Evolutionary conservation across 257 asterid genomes (phyloP).

Genomic region (Knoxia roxburghii): DNA sequence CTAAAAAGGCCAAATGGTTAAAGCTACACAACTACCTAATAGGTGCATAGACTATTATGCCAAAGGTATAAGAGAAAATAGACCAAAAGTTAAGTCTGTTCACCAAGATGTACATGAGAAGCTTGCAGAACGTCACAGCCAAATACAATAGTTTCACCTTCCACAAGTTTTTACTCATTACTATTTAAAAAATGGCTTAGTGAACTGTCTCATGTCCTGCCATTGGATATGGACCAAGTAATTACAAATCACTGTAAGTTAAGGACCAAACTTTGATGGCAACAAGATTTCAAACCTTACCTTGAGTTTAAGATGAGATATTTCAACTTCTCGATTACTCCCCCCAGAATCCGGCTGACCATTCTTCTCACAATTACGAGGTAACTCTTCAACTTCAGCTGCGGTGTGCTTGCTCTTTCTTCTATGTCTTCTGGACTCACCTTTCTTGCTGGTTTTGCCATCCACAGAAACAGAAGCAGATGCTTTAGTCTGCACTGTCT

Average conservation of each 20-base stretch:
- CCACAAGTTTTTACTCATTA: too few relatives aligned
- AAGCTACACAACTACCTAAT: neutral
- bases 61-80: too few relatives aligned
- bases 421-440: conserved; percentile 52
- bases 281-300: conserved; percentile 25
- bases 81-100: neutral
- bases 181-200: too few relatives aligned
- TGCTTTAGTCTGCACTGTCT: conserved; percentile 33
- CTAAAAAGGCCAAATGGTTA: neutral
- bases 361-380: conserved; percentile 29
- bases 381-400: conserved; percentile 37
- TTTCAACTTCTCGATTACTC: conserved; percentile 35
- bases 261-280: conserved; percentile 5
- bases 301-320: conserved; percentile 36
- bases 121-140: neutral
- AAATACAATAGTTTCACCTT: neutral
- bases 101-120: neutral
- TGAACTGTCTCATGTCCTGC: neutral
- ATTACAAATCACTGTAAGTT: neutral
- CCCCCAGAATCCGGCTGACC: conserved; percentile 32
- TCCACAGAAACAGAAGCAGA: conserved; percentile 42
- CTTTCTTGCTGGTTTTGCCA: conserved; percentile 50
- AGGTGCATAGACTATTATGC: too few relatives aligned
- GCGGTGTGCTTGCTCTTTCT: conserved; percentile 62
- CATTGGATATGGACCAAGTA: neutral